Conservation (phyloP, 805 yeast species). For the Blastobotrys parvus region DNA sequence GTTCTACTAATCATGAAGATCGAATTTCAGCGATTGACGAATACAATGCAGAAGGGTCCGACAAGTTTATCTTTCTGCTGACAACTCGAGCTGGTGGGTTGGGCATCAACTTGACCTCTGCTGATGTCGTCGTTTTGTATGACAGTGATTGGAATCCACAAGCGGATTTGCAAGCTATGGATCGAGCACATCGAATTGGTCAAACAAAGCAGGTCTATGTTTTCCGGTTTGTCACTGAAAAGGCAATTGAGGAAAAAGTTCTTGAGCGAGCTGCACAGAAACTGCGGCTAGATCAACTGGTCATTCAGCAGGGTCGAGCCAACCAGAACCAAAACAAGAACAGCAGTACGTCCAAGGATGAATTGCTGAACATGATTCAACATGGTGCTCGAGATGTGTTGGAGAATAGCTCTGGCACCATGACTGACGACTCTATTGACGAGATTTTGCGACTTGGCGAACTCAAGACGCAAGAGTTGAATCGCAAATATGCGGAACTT, state of each 20-base stretch:
- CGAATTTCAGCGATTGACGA: constrained; percentile 89
- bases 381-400: constrained; percentile 90
- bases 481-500: constrained; percentile 70
- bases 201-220: constrained; percentile 93
- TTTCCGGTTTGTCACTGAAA: constrained; percentile 85
- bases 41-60: constrained; percentile 70
- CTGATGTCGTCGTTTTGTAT: constrained; percentile 79
- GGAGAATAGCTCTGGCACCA: constrained; percentile 34
- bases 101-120: constrained; percentile 86
- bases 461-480: constrained; percentile 67
- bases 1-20: constrained; percentile 88
- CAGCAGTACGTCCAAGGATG: constrained; percentile 51
- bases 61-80: constrained; percentile 71
- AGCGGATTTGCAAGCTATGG: constrained; percentile 97
- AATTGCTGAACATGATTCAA: constrained; percentile 87
- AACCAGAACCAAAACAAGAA: constrained; percentile 33
- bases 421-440: constrained; percentile 44
- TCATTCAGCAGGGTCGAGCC: constrained; percentile 80
- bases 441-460: constrained; percentile 73
- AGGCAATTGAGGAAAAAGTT: constrained; percentile 94
- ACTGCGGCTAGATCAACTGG: constrained; percentile 83
- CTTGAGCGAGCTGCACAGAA: constrained; percentile 94
- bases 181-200: constrained; percentile 94
- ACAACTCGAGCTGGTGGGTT: constrained; percentile 97
- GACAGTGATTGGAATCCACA: constrained; percentile 99